Conservation (phyloP, 345 rosid genomes). For the Hibiscus trionum region DNA sequence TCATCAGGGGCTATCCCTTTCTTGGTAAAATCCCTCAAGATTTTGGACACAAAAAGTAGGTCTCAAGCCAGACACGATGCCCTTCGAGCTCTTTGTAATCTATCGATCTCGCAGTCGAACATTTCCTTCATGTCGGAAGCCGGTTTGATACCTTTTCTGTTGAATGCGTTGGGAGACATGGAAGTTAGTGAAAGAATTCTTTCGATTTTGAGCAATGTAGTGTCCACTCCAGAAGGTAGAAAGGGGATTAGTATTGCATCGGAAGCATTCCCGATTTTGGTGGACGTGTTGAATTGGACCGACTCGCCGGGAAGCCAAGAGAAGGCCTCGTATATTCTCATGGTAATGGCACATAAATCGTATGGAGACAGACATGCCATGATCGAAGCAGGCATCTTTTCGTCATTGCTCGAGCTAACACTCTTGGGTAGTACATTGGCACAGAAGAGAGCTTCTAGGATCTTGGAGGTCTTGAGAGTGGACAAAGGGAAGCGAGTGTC, state of each 20-base stretch:
- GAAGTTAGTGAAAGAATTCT: slow-evolving; percentile 81
- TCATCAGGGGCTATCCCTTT: slow-evolving; percentile 83
- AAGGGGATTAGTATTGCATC: slow-evolving; percentile 49
- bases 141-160: slow-evolving; percentile 44
- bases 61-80: slow-evolving; percentile 83
- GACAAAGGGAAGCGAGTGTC: slow-evolving; percentile 90
- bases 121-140: slow-evolving; percentile 54
- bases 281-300: slow-evolving; percentile 84
- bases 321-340: slow-evolving; percentile 69
- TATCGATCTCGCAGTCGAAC: slow-evolving; percentile 61
- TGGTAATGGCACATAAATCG: slow-evolving; percentile 93
- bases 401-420: slow-evolving; percentile 75
- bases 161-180: slow-evolving; percentile 77
- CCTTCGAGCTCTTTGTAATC: slow-evolving; percentile 77
- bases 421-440: slow-evolving; percentile 87
- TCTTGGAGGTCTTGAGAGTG: slow-evolving; percentile 64
- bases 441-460: slow-evolving; percentile 94
- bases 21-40: slow-evolving; percentile 53
- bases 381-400: slow-evolving; percentile 84
- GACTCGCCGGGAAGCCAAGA: slow-evolving; percentile 94
- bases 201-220: slow-evolving; percentile 73
- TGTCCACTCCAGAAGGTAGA: slow-evolving; percentile 75
- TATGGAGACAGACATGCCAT: slow-evolving; percentile 82
- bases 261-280: slow-evolving; percentile 65
- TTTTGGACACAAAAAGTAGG: slow-evolving; percentile 30